Base-by-base conservation (phyloP, 495 filamentous ascomycete species). In the Xanthoparmelia taractica region DNA sequence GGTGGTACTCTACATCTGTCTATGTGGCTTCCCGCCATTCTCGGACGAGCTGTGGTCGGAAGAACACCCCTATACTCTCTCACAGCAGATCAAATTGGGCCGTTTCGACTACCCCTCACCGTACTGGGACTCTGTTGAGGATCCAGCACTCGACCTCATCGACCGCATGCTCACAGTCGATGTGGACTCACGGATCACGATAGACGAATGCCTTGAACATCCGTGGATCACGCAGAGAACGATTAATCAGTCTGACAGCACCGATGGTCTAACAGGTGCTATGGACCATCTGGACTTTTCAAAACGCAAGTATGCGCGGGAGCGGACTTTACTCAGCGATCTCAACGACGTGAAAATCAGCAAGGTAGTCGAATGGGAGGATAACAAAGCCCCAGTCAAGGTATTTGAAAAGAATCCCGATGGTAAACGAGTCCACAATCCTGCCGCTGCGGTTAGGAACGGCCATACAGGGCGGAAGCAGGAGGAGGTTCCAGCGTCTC, bases 11-110 rank as follows among this genome's bases (percentile, higher is more conserved):
- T 99, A 99, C 74, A 97, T 99, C 67, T 97, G 92, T 71, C 84
- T 99, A 18, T 99, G 95, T 71, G 95, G 95, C 6, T 99, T 97
- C 68, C 94, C 95, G 6, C 95, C 95, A 0, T 99, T 99, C 76
- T 92, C 87, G 4, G 95, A 97, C 66, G 95, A 99, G 73, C 84
- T 97, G 1, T 88, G 82, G 68, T 88, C 84, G 8, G 62, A 73
- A 7, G 84, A 90, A 48, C 88, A 92, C 65, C 95, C 93, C 13
- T 96, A 90, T 66, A 92, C 81, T 0, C 80, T 99, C 20, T 87
- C 89, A 0, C 90, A 99, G 66, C 85, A 97, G 76, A 99, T 99
- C 74, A 89, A 87, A 71, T 80, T 83, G 71, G 95, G 88, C 8
- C 82, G 82, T 52, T 97, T 96, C 67, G 90, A 97, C 73, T 99